Conservation (phyloP, 2,329 filamentous ascomycete genomes). For the Diaporthe longicolla region DNA sequence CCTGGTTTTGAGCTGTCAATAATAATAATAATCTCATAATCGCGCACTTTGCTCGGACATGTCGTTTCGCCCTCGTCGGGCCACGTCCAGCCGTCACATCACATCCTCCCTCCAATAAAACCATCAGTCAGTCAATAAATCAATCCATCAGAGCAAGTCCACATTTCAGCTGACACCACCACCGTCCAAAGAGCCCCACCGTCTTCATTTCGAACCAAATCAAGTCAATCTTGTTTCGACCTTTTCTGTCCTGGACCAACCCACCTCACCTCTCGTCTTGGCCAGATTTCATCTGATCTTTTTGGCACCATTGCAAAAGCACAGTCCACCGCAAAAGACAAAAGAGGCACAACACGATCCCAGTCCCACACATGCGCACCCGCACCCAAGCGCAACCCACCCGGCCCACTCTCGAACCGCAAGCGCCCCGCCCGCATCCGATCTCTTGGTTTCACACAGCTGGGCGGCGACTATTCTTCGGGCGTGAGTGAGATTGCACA, state of each 20-base stretch:
- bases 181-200: background rate
- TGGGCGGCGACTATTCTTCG: background rate
- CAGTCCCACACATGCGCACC: conserved; percentile 22
- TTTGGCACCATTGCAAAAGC: background rate
- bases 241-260: conserved; percentile 3
- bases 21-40: background rate
- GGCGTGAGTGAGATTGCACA: background rate
- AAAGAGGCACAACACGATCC: conserved; percentile 7
- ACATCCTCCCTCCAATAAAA: conserved; percentile 3
- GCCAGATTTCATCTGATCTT: conserved; percentile 29
- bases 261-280: background rate
- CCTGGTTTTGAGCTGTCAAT: background rate
- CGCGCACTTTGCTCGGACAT: background rate
- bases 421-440: conserved; percentile 26
- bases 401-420: conserved; percentile 21
- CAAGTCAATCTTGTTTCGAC: conserved; percentile 27
- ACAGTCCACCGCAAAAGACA: conserved; percentile 18
- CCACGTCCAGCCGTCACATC: background rate
- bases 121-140: background rate
- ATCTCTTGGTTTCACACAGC: conserved; percentile 23
- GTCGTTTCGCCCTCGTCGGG: background rate
- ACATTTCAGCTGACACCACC: conserved; percentile 18
- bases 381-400: conserved; percentile 13
- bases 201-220: conserved; percentile 21
- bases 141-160: background rate